Base-by-base conservation (phyloP, 352 stramenopile species). In the Globisporangium nodosum region DNA sequence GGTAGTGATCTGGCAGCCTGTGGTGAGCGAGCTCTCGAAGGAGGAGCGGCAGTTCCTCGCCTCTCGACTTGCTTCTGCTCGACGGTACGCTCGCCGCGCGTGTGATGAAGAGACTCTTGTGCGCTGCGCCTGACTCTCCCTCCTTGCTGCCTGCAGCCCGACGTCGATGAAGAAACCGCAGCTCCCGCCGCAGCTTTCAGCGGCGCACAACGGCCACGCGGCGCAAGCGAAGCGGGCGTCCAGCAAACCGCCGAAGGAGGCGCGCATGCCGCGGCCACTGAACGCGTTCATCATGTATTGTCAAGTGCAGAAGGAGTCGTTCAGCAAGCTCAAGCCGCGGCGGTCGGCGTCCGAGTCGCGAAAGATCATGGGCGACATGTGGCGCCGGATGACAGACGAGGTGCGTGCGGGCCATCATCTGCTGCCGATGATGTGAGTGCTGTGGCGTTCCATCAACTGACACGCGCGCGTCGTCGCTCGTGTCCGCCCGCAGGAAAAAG, bases 261-360 rank as follows among this genome's bases (percentile, higher is more conserved):
- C 70, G 15, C 83, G 83, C 33, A 63, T 65, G 59, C 79, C 76
- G 13, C 80, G 82, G 15, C 70, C 82, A 35, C 85, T 92, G 68
- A 92, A 92, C 42, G 78, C 82, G 42, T 92, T 92, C 59, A 89
- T 92, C 54, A 80, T 92, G 67, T 92, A 78, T 58, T 92, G 82
- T 46, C 82, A 92, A 65, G 70, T 90, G 48, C 82, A 92, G 46
- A 87, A 88, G 42, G 80, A 90, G 18, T 58, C 71, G 31, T 68
- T 90, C 24, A 66, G 64, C 24, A 80, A 78, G 18, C 73, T 70
- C n/a, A 81, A 81, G 52, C 53, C 63, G 8, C 66, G 73, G 0
- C 78, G 78, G 4, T 92, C 82, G 33, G 82, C 82, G 15, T 73
- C 80, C 16, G 82, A 92, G 58, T 87, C 73, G 42, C 64, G 82